phyloP scores from a whole-genome alignment of 257 asterid genomes.

The Hygrophila difformis region DNA sequence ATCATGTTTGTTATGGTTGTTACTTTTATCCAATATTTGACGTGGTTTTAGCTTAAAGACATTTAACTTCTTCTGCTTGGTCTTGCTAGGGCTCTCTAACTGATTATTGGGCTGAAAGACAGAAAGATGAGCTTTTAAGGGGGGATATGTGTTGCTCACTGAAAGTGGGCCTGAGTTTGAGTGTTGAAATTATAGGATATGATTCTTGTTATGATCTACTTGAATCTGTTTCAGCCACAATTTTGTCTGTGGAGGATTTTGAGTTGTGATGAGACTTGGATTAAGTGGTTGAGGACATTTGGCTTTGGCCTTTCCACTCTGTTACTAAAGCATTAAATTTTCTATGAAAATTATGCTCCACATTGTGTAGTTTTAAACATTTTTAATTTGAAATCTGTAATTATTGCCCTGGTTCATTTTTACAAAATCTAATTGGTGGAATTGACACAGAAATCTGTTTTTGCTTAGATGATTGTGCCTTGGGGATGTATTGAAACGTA shows the following conservation, averaged over 20 bases:
- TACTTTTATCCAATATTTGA: no score
- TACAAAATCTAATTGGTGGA: no score
- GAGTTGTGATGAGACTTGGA: slow-evolving; percentile 6
- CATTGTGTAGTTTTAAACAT: slow-evolving; percentile 2
- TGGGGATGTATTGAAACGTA: slow-evolving; percentile 4
- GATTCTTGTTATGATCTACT: slow-evolving; percentile 5
- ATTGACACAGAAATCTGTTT: no score
- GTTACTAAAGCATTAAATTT: neutral
- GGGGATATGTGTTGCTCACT: neutral
- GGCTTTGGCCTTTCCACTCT: neutral
- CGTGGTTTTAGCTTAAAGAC: slow-evolving; percentile 10
- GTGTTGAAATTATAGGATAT: neutral
- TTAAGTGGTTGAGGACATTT: neutral
- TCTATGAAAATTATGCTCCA: slow-evolving; percentile 6
- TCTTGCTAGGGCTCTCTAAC: slow-evolving; percentile 6
- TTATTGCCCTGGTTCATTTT: no score
- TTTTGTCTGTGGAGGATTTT: neutral
- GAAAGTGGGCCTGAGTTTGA: neutral
- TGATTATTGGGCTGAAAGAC: neutral
- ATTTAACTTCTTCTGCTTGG: slow-evolving; percentile 2
- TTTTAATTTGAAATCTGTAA: no score
- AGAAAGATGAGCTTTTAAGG: no score
- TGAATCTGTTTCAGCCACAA: slow-evolving; percentile 1
- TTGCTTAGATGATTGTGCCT: slow-evolving; percentile 1
- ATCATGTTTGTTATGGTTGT: no score